Percentiles rank a stretch among this genome's conserved stretches.
phyloP scores from a whole-genome alignment of 768 basidiomycete species.

The Termitomyces sp. region DNA sequence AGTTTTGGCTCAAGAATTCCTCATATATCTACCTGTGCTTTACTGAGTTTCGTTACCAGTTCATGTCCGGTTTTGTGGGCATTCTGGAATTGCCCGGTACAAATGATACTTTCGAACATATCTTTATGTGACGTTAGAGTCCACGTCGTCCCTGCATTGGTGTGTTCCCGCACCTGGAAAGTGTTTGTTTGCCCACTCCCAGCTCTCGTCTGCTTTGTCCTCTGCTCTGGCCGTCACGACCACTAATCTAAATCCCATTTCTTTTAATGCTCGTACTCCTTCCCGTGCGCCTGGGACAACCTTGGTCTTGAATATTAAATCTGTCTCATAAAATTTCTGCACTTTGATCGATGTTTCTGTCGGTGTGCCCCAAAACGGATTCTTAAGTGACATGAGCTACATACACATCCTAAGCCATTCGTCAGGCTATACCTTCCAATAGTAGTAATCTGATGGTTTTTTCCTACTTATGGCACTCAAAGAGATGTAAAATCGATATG shows the following conservation, averaged over 20 bases:
- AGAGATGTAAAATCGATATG: not conserved
- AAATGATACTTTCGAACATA: constrained; percentile 56
- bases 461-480: not conserved
- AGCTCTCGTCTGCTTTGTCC: constrained; percentile 49
- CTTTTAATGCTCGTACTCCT: constrained; percentile 46
- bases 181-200: constrained; percentile 61
- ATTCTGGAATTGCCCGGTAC: constrained; percentile 68
- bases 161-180: constrained; percentile 42
- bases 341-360: constrained; percentile 56
- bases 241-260: constrained; percentile 62
- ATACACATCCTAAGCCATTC: not conserved
- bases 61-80: constrained; percentile 38
- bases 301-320: constrained; percentile 37
- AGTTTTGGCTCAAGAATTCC: not conserved
- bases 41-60: constrained; percentile 53
- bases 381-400: constrained; percentile 22
- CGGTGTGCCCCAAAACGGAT: constrained; percentile 58
- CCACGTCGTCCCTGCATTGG: not conserved
- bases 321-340: constrained; percentile 48
- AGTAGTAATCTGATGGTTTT: constrained; percentile 54
- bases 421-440: constrained; percentile 56
- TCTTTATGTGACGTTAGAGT: constrained; percentile 19
- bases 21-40: constrained; percentile 47
- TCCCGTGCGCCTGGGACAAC: constrained; percentile 61
- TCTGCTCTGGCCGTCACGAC: constrained; percentile 72